phyloP scores from a whole-genome alignment of 495 filamentous ascomycete species.

The Lindgomyces ingoldianus region DNA sequence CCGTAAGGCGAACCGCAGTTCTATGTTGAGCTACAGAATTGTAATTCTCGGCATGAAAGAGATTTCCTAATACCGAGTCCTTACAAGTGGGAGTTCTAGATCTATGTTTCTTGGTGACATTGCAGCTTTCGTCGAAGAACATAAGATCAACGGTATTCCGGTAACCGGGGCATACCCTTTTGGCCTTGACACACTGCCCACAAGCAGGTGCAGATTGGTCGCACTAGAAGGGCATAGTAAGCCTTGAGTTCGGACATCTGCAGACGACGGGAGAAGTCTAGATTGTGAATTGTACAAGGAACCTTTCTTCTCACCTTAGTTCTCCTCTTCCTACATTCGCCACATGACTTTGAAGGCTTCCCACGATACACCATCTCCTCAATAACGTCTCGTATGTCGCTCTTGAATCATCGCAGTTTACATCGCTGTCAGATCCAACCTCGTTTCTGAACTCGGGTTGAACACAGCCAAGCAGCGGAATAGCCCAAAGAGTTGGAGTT shows the following conservation, averaged over 20 bases:
- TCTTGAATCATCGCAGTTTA: background rate
- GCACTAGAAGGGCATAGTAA: constrained; percentile 23
- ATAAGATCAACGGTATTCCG: constrained; percentile 23
- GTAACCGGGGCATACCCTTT: constrained; percentile 30
- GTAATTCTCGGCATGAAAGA: background rate
- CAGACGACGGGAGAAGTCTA: background rate
- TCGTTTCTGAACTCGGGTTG: too few species aligned
- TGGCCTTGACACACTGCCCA: constrained; percentile 21
- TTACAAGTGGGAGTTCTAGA: background rate
- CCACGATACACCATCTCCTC: constrained; percentile 23
- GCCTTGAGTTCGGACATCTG: background rate
- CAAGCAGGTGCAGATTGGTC: constrained; percentile 24
- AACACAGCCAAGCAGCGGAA: too few species aligned
- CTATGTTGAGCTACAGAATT: background rate
- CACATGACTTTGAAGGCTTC: constrained; percentile 28
- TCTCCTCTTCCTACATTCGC: constrained; percentile 28
- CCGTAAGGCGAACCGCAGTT: background rate
- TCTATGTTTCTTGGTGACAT: constrained; percentile 19
- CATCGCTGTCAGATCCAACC: too few species aligned
- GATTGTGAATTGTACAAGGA: too few species aligned
- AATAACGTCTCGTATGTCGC: background rate
- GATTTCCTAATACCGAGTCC: background rate
- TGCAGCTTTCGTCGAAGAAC: constrained; percentile 31
- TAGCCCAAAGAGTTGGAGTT: too few species aligned
- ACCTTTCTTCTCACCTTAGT: constrained; percentile 20